A percentile compares a stretch with the other conserved stretches of the same genome.
Conservation (phyloP, 2,329 filamentous ascomycete genomes). For the Xylariomycetidae sp. region DNA sequence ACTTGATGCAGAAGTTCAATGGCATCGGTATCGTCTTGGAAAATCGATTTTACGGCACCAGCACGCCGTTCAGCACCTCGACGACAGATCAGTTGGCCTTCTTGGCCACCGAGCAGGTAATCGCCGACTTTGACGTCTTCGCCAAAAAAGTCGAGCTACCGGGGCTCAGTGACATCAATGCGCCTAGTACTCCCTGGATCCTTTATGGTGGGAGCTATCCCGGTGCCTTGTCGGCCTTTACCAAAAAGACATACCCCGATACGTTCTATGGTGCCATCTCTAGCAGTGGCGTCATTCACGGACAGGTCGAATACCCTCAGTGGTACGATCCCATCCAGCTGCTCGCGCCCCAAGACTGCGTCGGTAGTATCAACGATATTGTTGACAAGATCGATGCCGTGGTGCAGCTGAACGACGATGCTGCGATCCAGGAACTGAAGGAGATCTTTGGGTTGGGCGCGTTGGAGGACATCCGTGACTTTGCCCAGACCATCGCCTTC, state of each 20-base stretch:
- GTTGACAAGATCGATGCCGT: conserved; percentile 45
- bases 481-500: conserved; percentile 41
- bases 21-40: conserved; percentile 50
- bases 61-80: conserved; percentile 41
- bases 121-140: conserved; percentile 49
- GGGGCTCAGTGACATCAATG: conserved; percentile 36
- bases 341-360: conserved; percentile 43
- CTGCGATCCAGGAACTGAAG: conserved; percentile 40
- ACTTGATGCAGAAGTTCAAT: conserved; percentile 47
- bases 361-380: conserved; percentile 43
- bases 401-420: conserved; percentile 34
- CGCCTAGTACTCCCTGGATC: conserved; percentile 36
- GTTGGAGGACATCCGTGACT: conserved; percentile 40
- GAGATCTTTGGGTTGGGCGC: conserved; percentile 41
- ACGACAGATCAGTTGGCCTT: conserved; percentile 45
- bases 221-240: conserved; percentile 31
- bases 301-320: conserved; percentile 38
- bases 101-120: conserved; percentile 46
- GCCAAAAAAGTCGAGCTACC: conserved; percentile 41
- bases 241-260: conserved; percentile 40
- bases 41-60: conserved; percentile 46
- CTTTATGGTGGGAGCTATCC: conserved; percentile 27
- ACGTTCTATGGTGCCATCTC: conserved; percentile 45
- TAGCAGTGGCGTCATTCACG: conserved; percentile 38
- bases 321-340: conserved; percentile 48